phyloP scores from a whole-genome alignment of 148 eudicot genomes.

The Rhododendron vialii region DNA sequence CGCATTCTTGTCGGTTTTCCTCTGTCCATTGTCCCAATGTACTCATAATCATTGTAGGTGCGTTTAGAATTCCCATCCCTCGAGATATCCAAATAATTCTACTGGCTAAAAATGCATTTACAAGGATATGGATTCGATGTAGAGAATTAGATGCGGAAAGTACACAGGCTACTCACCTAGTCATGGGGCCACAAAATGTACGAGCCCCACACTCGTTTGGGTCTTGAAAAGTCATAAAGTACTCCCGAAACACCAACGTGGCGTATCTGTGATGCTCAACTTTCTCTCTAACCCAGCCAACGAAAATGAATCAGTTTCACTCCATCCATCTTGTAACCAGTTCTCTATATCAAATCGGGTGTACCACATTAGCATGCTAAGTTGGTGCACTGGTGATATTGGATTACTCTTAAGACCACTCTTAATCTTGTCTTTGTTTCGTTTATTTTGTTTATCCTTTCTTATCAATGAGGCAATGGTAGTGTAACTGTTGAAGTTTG shows the following conservation, averaged over 20 bases:
- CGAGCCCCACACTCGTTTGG: too few relatives aligned
- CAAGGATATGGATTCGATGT: not conserved
- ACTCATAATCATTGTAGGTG: not conserved
- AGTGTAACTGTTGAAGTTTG: slow-evolving; percentile 9
- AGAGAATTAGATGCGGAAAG: not conserved
- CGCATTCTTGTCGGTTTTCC: not conserved
- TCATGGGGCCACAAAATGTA: not conserved
- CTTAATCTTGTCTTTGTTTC: not conserved
- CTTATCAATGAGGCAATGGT: not conserved
- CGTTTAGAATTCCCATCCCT: not conserved
- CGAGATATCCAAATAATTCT: not conserved
- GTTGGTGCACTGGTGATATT: not conserved
- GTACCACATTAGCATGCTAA: not conserved
- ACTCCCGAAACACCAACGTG: too few relatives aligned
- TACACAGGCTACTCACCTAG: not conserved
- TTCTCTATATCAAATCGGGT: not conserved
- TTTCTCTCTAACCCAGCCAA: not conserved
- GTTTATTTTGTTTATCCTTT: not conserved
- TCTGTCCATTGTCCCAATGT: too few relatives aligned
- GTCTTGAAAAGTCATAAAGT: too few relatives aligned
- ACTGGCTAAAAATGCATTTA: not conserved
- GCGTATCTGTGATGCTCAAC: not conserved
- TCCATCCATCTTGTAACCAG: too few relatives aligned
- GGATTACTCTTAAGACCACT: not conserved
- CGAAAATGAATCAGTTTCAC: not conserved